Conservation (phyloP, 2,329 filamentous ascomycete genomes). For the Gaeumannomyces tritici region DNA sequence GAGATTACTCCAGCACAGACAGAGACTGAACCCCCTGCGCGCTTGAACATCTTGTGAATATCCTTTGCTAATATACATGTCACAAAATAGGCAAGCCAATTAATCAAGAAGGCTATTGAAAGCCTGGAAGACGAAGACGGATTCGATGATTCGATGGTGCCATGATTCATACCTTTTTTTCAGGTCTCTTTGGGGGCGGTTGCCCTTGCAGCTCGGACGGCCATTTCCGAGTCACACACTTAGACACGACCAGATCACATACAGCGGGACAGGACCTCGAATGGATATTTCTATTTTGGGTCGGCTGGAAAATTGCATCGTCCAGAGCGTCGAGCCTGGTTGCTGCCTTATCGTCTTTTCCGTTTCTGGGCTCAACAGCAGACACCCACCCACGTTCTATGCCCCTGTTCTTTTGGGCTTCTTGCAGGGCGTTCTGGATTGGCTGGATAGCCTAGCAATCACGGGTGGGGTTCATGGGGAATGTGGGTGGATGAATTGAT, state of each 20-base stretch:
- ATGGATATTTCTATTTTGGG: neutral
- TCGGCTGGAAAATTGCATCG: neutral
- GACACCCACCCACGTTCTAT: neutral
- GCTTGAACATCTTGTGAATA: neutral
- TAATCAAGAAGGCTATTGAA: conserved; percentile 96
- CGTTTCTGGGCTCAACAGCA: neutral
- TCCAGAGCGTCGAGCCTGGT: neutral
- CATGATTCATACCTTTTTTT: conserved; percentile 23
- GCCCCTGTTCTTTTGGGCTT: neutral
- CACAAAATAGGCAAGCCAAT: conserved; percentile 62
- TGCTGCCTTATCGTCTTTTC: neutral
- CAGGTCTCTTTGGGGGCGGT: neutral
- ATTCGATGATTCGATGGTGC: conserved; percentile 57
- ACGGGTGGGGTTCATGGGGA: neutral
- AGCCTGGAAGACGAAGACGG: conserved; percentile 73
- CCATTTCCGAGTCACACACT: neutral
- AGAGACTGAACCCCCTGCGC: neutral
- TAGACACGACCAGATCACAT: neutral
- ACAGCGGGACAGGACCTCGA: neutral
- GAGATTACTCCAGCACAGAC: neutral
- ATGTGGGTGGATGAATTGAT: neutral
- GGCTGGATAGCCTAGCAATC: neutral
- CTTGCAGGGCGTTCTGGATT: neutral
- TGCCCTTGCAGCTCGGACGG: neutral
- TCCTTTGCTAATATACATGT: neutral